Evolutionary conservation across 2,329 filamentous ascomycete genomes (phyloP), one percentile per base, ranked within the genome.

Genomic region (Aureobasidium zeae): DNA sequence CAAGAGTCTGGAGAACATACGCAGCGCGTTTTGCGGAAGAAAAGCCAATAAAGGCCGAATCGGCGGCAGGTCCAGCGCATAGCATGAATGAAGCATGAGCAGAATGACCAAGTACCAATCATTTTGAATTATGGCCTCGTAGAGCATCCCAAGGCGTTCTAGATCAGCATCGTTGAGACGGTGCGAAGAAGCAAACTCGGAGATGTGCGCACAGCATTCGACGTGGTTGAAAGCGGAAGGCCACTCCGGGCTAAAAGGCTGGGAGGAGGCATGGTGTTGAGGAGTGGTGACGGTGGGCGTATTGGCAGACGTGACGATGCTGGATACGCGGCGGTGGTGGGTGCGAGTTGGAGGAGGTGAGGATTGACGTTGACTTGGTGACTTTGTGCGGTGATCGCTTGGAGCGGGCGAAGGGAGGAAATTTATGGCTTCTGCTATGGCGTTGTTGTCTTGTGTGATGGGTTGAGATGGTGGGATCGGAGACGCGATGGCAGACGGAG

Each of bases 401-500:
- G 36, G 44, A 25, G 44, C 37, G 12, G 44, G 44, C 24, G 44
- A 46, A 10, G 44, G 44, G 4, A 46, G 44, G 10, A 31, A 45
- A 11, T 36, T 30, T 29, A 16, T 15, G 3, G 16, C n/a, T 8
- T 31, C n/a, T 13, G 29, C n/a, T 25, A 12, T 25, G 12, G 24
- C 7, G 7, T 7, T 25, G 24, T 25, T 25, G 24, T 7, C 24
- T 12, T 7, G 24, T 25, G 12, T 25, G 7, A 7, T 25, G 24
- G 24, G 12, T 12, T 25, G 7, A 12, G 24, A 25, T 25, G 24
- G 12, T 25, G n/a, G n/a, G n/a, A n/a, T n/a, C n/a, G n/a, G n/a
- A n/a, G n/a, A n/a, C n/a, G n/a, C n/a, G n/a, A n/a, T n/a, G n/a
- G n/a, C n/a, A n/a, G n/a, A n/a, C n/a, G n/a, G n/a, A n/a, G n/a